Base-by-base conservation (phyloP, 2,329 filamentous ascomycete species). In the Ceratocystiopsis minuta region DNA sequence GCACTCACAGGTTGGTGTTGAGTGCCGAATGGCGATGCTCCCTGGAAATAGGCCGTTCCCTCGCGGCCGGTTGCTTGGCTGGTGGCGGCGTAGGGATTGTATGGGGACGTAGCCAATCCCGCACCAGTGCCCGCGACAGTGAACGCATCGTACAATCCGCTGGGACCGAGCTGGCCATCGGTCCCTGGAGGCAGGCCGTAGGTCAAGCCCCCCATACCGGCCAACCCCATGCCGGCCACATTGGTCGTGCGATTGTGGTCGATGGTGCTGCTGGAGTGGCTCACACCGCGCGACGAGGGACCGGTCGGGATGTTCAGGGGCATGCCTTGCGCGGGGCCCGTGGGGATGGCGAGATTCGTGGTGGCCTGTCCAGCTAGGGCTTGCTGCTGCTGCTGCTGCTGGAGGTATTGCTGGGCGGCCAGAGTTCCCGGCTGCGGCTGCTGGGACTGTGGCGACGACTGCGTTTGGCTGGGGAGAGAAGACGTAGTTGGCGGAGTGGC, bases 21-120 rank as follows among this genome's bases (percentile, higher is more conserved):
- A 12, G 66, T 57, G 12, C 63, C 56, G 53, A 68, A 78, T 12
- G 63, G 60, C 39, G 60, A 60, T 36, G 70, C 69, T n/a, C 66
- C 57, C 39, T 71, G 70, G 54, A 80, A 93, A 57, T 78, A 93
- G 2, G 74, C 66, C 15, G 74, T 65, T 6, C 70, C 70, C 44
- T 68, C 63, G 6, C 68, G 63, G 38, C 87, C 61, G 16, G 65
- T 63, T 16, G 64, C 64, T 39, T 74, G 70, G 45, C 90, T 81
- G 51, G 85, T 34, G 12, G 38, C 78, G 2, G 78, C 75, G 58
- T 93, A 95, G 2, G 85, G 84, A 51, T 84, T 85, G 48, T 68
- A 76, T 37, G 67, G 72, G 18, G 60, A 55, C 20, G 65, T 51
- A 43, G 54, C 66, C 36, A 69, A 60, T 46, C 57, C 63, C 54